Evolutionary conservation across 129 eudicot species (phyloP).

Genomic region (Scalesia atractyloides): DNA sequence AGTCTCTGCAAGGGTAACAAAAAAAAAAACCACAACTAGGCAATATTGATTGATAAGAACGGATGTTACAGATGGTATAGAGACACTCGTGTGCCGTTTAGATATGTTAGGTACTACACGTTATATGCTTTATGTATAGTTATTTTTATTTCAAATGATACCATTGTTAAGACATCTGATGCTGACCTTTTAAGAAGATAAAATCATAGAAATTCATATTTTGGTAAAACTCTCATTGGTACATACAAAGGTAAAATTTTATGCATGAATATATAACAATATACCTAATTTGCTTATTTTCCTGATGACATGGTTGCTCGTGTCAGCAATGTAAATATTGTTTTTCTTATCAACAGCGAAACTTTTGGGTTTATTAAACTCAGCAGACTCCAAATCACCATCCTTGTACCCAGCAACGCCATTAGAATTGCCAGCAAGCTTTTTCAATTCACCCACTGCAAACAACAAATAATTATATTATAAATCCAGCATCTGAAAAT

Average conservation of each 20-base stretch:
- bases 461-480: conserved; percentile 20
- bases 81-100: too few species aligned
- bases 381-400: conserved; percentile 70
- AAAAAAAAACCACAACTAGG: not conserved
- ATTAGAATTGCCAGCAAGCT: conserved; percentile 50
- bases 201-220: not conserved
- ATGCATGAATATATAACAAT: not conserved
- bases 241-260: not conserved
- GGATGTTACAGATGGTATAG: too few species aligned
- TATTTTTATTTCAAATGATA: not conserved
- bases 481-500: not conserved
- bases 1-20: not conserved
- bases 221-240: not conserved
- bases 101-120: not conserved
- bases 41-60: not conserved
- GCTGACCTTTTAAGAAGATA: not conserved
- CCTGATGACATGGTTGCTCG: conserved; percentile 60
- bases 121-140: not conserved
- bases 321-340: conserved; percentile 86
- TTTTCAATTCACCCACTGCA: conserved; percentile 54
- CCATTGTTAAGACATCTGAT: not conserved
- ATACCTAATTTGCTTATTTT: conserved; percentile 81
- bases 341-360: conserved; percentile 74
- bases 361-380: conserved; percentile 65
- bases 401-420: conserved; percentile 59